Conservation (phyloP, 495 filamentous ascomycete genomes). For the Amphirosellinia nigrospora region DNA sequence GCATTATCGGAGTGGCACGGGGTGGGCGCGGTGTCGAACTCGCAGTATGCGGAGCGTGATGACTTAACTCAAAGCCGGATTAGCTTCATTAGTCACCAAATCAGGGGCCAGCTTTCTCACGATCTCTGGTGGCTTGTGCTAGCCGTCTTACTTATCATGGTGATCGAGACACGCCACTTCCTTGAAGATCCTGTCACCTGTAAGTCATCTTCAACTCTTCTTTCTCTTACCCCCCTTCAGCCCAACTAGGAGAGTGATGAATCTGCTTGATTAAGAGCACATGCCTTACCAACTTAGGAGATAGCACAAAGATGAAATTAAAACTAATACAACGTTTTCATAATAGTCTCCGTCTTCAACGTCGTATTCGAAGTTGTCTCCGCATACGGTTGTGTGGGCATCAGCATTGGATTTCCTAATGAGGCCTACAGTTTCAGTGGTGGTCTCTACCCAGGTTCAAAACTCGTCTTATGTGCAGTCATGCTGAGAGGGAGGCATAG, state of each 20-base stretch:
- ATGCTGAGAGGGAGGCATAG: conserved; percentile 81
- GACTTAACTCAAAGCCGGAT: conserved; percentile 40
- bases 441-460: conserved; percentile 71
- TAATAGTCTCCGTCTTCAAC: conserved; percentile 72
- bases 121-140: conserved; percentile 87
- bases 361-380: conserved; percentile 84
- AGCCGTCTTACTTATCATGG: conserved; percentile 74
- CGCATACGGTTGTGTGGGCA: conserved; percentile 86
- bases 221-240: background rate
- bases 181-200: conserved; percentile 69
- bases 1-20: conserved; percentile 47
- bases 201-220: background rate
- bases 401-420: conserved; percentile 73
- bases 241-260: background rate
- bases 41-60: conserved; percentile 25
- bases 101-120: conserved; percentile 82
- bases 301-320: background rate
- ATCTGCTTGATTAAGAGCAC: background rate
- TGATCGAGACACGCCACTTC: conserved; percentile 73
- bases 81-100: conserved; percentile 66
- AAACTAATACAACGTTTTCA: background rate
- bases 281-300: no score
- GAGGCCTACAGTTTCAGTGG: conserved; percentile 76
- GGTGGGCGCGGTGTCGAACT: conserved; percentile 38
- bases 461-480: conserved; percentile 77